Base-by-base conservation (phyloP, 2,329 filamentous ascomycete genomes). In the Penicillium sp. region DNA sequence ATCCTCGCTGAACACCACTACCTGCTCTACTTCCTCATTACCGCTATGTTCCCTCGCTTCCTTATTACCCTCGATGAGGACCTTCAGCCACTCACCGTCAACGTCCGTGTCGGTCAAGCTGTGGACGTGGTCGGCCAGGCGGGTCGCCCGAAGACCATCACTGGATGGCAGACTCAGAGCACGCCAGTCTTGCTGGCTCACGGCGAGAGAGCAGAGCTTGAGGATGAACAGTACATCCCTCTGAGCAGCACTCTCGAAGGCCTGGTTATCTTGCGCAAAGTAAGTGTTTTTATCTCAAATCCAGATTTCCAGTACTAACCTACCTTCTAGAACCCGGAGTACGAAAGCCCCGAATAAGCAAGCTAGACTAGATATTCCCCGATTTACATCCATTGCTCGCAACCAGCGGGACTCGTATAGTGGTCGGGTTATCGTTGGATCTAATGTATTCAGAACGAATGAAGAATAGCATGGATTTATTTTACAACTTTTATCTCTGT, bases 151-250 rank as follows among this genome's bases (percentile, higher is more conserved):
- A 97, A 99, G 87, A 99, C 94, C 2, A 99, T 99, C 69, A 99
- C 94, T 10, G 94, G 94, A 52, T 99, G 94, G 94, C 94, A 99
- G 78, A 99, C 94, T 64, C 94, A 99, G 81, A 97, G 91, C 79
- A 99, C 94, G n/a, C 94, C 94, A 0, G 94, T 99, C 46, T 81
- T 99, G 58, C 80, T 99, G 68, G 88, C 91, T n/a, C 89, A 96
- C 71, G 94, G 95, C 31, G 94, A 99, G 81, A 84, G 95, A 68
- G 94, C 94, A 10, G 94, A 99, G 81, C 81, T 99, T 50, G 94
- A 99, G 76, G 94, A 99, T 70, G 94, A 99, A 79, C 88, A 99
- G 79, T 99, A 97, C 75, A 88, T 97, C 63, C 91, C 89, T 76
- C 79, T 99, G 71, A 95, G 88, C 73, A 94, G 87, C 79, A 96